phyloP scores from a whole-genome alignment of 331 rosid genomes.

The Rosa hybrid region DNA sequence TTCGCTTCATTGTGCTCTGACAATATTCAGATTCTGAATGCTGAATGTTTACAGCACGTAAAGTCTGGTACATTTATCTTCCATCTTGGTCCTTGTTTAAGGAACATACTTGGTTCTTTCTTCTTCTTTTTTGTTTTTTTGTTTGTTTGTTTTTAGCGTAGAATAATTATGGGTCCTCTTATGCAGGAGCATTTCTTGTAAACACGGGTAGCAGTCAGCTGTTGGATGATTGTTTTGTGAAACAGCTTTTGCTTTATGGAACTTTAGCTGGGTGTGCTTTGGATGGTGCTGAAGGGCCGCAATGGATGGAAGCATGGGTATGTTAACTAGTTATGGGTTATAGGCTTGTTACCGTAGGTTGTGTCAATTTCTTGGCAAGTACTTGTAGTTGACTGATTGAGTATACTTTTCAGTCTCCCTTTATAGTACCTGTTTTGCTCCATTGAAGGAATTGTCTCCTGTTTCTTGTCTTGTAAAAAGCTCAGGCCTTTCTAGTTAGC shows the following conservation, averaged over 20 bases:
- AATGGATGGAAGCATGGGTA: conserved; percentile 99
- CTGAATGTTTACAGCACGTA: conserved; percentile 89
- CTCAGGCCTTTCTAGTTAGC: neutral
- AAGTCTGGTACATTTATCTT: conserved; percentile 67
- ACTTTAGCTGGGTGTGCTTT: conserved; percentile 97
- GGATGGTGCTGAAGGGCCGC: conserved; percentile 99
- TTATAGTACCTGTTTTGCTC: neutral
- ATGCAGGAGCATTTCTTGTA: conserved; percentile 88
- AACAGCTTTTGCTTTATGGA: conserved; percentile 95
- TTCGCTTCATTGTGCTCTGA: conserved; percentile 91
- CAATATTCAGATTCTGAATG: conserved; percentile 78
- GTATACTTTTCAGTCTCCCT: neutral
- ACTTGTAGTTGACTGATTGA: neutral
- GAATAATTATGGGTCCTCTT: conserved; percentile 17
- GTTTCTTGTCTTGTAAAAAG: neutral
- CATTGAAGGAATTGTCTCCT: neutral
- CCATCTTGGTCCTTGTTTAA: conserved; percentile 11
- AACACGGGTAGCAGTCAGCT: conserved; percentile 92
- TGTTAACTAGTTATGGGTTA: conserved; percentile 28
- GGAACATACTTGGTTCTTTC: neutral
- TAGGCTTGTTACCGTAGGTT: conserved; percentile 10
- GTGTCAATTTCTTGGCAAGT: conserved; percentile 2
- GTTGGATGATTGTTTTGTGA: conserved; percentile 96
- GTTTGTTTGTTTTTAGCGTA: conserved; percentile 11
- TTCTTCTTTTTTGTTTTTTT: neutral